Evolutionary conservation across 192 early-diverging fungal species (phyloP).

Genomic region (Allomyces macrogynus): DNA sequence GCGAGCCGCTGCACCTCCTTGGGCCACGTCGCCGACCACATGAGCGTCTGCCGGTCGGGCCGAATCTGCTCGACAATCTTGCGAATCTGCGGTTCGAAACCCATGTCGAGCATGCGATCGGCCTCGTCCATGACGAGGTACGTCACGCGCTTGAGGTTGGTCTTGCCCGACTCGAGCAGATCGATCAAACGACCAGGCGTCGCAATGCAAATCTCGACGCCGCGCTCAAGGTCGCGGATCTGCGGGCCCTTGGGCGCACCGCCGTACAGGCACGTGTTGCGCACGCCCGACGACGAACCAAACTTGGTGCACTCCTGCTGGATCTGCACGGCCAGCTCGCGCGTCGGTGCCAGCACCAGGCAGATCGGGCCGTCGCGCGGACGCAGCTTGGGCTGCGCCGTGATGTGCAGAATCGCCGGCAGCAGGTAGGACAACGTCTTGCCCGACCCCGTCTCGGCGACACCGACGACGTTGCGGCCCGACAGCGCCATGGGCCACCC

Average conservation of each 20-base stretch:
- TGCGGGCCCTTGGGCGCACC: conserved; percentile 66
- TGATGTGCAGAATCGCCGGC: conserved; percentile 73
- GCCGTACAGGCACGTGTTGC: conserved; percentile 67
- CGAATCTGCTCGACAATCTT: conserved; percentile 62
- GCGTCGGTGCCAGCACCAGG: conserved; percentile 55
- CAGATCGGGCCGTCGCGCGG: conserved; percentile 94
- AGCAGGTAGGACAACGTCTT: conserved; percentile 90
- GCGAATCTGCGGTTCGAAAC: conserved; percentile 77
- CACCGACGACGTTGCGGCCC: conserved; percentile 73
- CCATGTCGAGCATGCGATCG: conserved; percentile 91
- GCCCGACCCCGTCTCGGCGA: conserved; percentile 90
- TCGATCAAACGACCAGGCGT: conserved; percentile 93
- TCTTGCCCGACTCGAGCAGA: conserved; percentile 58
- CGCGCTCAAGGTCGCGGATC: conserved; percentile 31
- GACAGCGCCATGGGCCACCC: conserved; percentile 80
- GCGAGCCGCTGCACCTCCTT: conserved; percentile 70
- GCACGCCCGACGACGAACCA: conserved; percentile 40
- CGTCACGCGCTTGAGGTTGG: conserved; percentile 56
- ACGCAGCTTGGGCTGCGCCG: conserved; percentile 77
- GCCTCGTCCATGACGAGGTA: conserved; percentile 93
- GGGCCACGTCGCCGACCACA: conserved; percentile 96
- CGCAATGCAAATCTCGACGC: conserved; percentile 65
- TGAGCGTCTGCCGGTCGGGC: conserved; percentile 65
- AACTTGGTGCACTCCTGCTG: conserved; percentile 40
- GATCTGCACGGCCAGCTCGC: conserved; percentile 31